Evolutionary conservation across 1,284 basidiomycete species (phyloP), one percentile per base, ranked within the genome.

Genomic region (Schizopora paradoxa): DNA sequence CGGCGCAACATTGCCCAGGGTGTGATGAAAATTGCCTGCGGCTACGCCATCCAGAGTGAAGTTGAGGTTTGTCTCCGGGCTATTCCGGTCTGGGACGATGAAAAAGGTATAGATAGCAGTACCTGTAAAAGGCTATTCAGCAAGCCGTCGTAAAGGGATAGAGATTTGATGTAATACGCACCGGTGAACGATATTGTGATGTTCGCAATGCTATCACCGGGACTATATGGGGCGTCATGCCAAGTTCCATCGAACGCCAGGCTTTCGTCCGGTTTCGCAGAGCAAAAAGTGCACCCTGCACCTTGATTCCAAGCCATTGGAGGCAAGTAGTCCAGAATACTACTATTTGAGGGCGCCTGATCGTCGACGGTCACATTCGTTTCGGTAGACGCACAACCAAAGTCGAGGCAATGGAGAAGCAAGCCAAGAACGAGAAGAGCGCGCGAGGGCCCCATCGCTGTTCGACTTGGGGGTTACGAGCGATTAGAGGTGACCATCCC

Each of bases 301-400:
- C 54, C 56, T 14, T 37, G 49, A 18, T 54, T 58, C 66, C 67
- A 70, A 1, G 54, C 56, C 7, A 37, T 52, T 1, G 47, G 26
- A 6, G 62, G 64, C 3, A 54, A 43, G 46, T 66, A 68, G 5
- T 40, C 32, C n/a, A n/a, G n/a, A n/a, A n/a, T n/a, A n/a, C n/a
- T n/a, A n/a, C n/a, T n/a, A n/a, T n/a, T n/a, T n/a, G n/a, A n/a
- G 7, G 64, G 60, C n/a, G 58, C 55, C 1, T 66, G 58, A 50
- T 74, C 71, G 55, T 76, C 71, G 32, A 74, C 66, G 0, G 69
- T 65, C 2, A 67, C 57, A 50, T 68, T 70, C 18, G 65, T 58
- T 1, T n/a, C n/a, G n/a, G n/a, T n/a, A n/a, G n/a, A n/a, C n/a
- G n/a, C n/a, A n/a, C n/a, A n/a, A n/a, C n/a, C n/a, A n/a, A n/a